phyloP scores from a whole-genome alignment of 345 rosid genomes.

The Dovyalis caffra region DNA sequence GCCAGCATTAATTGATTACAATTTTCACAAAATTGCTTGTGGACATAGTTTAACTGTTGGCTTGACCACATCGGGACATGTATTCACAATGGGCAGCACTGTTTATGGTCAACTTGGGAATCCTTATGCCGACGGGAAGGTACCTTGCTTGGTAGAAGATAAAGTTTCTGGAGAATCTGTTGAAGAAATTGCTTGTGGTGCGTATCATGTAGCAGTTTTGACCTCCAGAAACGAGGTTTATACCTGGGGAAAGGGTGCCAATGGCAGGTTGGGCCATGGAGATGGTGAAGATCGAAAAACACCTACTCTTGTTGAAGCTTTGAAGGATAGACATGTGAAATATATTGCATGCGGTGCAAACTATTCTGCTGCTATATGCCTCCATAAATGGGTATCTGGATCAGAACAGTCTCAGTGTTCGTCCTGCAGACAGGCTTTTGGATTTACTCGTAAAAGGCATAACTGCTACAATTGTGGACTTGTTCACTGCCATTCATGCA shows the following conservation, averaged over 20 bases:
- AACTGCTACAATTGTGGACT: slow-evolving; percentile 98
- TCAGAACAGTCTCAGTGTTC: slow-evolving; percentile 93
- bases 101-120: slow-evolving; percentile 97
- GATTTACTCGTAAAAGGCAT: slow-evolving; percentile 89
- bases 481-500: slow-evolving; percentile 95
- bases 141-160: slow-evolving; percentile 71
- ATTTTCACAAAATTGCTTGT: slow-evolving; percentile 79
- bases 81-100: slow-evolving; percentile 89
- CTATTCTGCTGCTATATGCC: slow-evolving; percentile 82
- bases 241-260: slow-evolving; percentile 98
- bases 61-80: slow-evolving; percentile 70
- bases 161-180: slow-evolving; percentile 62
- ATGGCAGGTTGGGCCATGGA: slow-evolving; percentile 95
- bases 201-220: slow-evolving; percentile 79
- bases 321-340: slow-evolving; percentile 88
- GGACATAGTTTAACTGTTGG: slow-evolving; percentile 95
- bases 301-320: slow-evolving; percentile 71
- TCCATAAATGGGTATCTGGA: slow-evolving; percentile 91
- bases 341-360: slow-evolving; percentile 87
- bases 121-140: slow-evolving; percentile 73
- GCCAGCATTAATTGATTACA: slow-evolving; percentile 74
- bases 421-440: slow-evolving; percentile 88
- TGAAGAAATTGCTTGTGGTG: slow-evolving; percentile 89
- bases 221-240: slow-evolving; percentile 83
- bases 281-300: slow-evolving; percentile 81